Percentiles rank a stretch among this genome's conserved stretches.
Conservation (phyloP, 208 protist genomes). For the Leishmania guyanensis region DNA sequence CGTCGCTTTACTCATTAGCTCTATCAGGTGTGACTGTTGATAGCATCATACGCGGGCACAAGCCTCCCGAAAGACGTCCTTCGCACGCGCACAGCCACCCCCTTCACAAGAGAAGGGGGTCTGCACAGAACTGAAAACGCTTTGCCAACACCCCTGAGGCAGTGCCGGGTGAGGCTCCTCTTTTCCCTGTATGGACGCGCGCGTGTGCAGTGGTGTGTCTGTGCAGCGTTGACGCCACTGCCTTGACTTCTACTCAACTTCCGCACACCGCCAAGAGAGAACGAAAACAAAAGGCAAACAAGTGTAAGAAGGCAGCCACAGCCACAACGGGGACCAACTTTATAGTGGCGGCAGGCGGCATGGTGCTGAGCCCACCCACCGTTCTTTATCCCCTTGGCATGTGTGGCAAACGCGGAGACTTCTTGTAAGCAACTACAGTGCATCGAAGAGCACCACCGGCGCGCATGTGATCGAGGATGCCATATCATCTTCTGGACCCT, state of each 20-base stretch:
- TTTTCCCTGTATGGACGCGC: not conserved
- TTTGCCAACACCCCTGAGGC: not conserved
- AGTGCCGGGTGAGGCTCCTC: not conserved
- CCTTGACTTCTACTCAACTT: not conserved
- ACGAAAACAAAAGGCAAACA: not conserved
- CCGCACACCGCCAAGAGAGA: not conserved
- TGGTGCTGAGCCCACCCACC: not conserved
- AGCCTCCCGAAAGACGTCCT: not conserved
- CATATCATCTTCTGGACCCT: not conserved
- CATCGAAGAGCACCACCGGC: not conserved
- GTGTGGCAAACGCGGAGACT: not conserved
- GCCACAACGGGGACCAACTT: too few species aligned
- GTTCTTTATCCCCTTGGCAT: not conserved
- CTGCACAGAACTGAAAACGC: not conserved
- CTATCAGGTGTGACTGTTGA: not conserved
- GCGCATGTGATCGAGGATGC: not conserved
- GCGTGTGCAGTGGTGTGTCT: not conserved
- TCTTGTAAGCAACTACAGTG: not conserved
- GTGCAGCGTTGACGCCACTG: not conserved
- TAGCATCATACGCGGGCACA: not conserved
- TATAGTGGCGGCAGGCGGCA: not conserved
- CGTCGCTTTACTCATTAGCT: not conserved
- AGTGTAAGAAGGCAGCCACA: too few species aligned
- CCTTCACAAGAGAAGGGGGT: not conserved
- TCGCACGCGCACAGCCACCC: not conserved